A percentile compares a stretch with the other conserved stretches of the same genome.
Conservation (phyloP, 257 asterid genomes). For the Euphrasia confusa region DNA sequence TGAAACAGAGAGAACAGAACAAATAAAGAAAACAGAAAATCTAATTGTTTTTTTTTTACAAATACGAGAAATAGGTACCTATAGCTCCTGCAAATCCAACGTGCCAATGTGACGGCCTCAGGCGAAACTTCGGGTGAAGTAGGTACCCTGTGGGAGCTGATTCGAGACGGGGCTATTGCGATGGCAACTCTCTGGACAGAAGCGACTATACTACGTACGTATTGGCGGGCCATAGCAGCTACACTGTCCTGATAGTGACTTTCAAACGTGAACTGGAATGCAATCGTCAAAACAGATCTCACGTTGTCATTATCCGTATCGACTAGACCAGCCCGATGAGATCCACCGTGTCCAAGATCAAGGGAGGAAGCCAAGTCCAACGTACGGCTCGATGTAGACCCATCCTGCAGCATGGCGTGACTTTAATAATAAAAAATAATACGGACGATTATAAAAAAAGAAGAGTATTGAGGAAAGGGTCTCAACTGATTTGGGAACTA, state of each 20-base stretch:
- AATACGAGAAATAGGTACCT: slow-evolving; percentile 32
- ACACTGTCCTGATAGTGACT: slow-evolving; percentile 65
- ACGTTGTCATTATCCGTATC: slow-evolving; percentile 43
- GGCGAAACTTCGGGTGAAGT: slow-evolving; percentile 59
- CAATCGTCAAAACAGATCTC: slow-evolving; percentile 71
- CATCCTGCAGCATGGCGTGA: slow-evolving; percentile 42
- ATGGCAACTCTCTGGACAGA: slow-evolving; percentile 76
- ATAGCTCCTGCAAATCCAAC: slow-evolving; percentile 74
- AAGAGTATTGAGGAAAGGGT: background rate
- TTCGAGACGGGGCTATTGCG: slow-evolving; percentile 68
- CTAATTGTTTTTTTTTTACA: background rate
- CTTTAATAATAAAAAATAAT: background rate
- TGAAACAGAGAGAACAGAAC: slow-evolving; percentile 16
- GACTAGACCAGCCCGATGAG: slow-evolving; percentile 39
- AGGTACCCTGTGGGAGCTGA: slow-evolving; percentile 45
- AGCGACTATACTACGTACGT: slow-evolving; percentile 63
- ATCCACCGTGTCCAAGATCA: slow-evolving; percentile 50
- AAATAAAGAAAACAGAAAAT: background rate
- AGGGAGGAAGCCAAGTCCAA: slow-evolving; percentile 73
- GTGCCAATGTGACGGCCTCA: slow-evolving; percentile 66
- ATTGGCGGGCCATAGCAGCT: slow-evolving; percentile 84
- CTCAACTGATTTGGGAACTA: slow-evolving; percentile 72
- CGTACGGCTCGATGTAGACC: slow-evolving; percentile 46
- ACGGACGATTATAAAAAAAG: background rate
- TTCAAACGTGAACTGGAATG: slow-evolving; percentile 78